Evolutionary conservation across 495 filamentous ascomycete genomes (phyloP).

Genomic region (Xylaria bambusicola): DNA sequence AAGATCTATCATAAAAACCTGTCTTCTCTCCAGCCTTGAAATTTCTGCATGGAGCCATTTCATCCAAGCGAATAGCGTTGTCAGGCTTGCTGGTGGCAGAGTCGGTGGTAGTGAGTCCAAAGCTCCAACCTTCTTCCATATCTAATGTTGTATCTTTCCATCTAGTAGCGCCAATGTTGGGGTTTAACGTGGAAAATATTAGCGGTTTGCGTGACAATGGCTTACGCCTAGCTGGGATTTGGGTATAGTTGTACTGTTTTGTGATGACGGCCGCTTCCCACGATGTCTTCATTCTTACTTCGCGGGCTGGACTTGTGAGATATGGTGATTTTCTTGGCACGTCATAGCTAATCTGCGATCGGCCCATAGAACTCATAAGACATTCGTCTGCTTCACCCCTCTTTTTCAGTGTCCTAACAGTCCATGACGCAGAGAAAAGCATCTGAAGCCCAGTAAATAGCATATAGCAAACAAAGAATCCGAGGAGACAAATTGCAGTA

Average conservation of each 20-base stretch:
- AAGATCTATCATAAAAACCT: slow-evolving; percentile 6
- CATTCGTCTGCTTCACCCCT: background rate
- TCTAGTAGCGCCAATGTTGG: too few species aligned
- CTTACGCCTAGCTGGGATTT: background rate
- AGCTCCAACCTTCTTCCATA: slow-evolving; percentile 7
- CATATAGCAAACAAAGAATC: slow-evolving; percentile 10
- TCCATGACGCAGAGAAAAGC: background rate
- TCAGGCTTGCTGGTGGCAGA: background rate
- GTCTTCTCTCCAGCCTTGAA: background rate
- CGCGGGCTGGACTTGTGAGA: background rate
- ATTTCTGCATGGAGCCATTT: background rate
- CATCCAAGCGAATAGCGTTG: background rate
- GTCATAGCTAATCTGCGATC: background rate
- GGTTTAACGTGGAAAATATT: background rate
- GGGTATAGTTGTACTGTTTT: slow-evolving; percentile 6
- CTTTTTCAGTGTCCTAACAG: background rate
- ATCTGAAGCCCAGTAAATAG: background rate
- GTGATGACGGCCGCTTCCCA: background rate
- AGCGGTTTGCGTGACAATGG: slow-evolving; percentile 10
- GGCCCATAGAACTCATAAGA: background rate
- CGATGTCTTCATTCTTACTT: background rate
- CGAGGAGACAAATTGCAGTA: slow-evolving; percentile 13
- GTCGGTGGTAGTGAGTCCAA: background rate
- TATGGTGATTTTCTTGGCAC: background rate
- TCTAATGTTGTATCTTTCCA: background rate